Evolutionary conservation across 2,329 filamentous ascomycete species (phyloP), one percentile per base, ranked within the genome.

Genomic region (Phaeosphaeria sp.): DNA sequence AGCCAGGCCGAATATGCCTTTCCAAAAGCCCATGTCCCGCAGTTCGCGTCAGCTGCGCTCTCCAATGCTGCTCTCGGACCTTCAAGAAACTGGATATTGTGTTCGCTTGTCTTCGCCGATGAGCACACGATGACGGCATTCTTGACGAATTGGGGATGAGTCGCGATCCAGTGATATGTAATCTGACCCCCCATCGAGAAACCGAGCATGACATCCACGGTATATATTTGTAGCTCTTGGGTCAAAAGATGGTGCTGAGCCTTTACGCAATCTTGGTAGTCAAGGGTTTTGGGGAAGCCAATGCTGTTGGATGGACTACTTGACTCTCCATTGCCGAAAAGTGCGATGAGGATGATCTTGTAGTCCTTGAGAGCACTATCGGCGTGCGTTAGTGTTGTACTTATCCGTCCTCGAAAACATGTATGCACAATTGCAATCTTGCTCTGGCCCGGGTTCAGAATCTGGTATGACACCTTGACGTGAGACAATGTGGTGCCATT

Each of bases 151-250:
- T 78, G 76, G 0, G 84, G 83, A 53, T 79, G 83, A 46, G 84
- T 77, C 1, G 80, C 77, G 4, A 77, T 68, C 82, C 83, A 83
- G 60, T 86, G 81, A 54, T 83, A 87, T 2, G 83, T 78, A 54
- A 84, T 80, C 21, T 80, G 81, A 1, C 83, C 84, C 39, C 84
- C 84, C 84, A 87, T 85, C 48, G 81, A 84, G 78, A 85, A 86
- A 1, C 84, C 84, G 2, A 86, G 66, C 30, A 85, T 81, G 9
- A 80, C 78, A 15, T 81, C 77, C 0, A 84, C 74, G 36, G 78
- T 73, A 13, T 66, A 64, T 15, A 86, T 70, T 1, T 78, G 77
- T 0, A 86, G 74, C 3, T 73, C 66, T 45, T 79, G 59, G 5
- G 61, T 66, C 0, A 77, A 77, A 1, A 86, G 77, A 0, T 70